These are phyloP conservation scores for Nannizzia gypsea DNA, from an alignment of 2,329 filamentous ascomycete species.

Conservation along the genomic window DNA sequence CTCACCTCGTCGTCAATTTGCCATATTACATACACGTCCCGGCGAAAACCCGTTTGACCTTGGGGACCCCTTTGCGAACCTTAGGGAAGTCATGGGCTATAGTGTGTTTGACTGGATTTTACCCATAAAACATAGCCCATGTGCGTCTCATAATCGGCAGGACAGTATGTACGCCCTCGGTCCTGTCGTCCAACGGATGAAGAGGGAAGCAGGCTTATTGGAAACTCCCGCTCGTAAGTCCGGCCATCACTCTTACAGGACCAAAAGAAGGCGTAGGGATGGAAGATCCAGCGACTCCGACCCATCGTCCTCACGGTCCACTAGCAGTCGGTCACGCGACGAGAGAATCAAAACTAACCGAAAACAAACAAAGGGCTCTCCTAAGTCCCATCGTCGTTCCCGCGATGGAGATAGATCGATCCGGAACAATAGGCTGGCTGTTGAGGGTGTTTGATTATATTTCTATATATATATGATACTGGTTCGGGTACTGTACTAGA, in stretches of 20 bases:
- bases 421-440: background rate
- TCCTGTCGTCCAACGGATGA: constrained; percentile 47
- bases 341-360: constrained; percentile 1
- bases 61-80: constrained; percentile 53
- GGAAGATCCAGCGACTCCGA: background rate
- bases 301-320: background rate
- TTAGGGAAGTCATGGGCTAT: constrained; percentile 67
- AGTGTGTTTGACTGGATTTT: constrained; percentile 65
- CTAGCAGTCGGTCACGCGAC: background rate
- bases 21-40: constrained; percentile 59
- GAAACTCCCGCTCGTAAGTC: constrained; percentile 1
- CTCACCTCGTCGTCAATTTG: constrained; percentile 53
- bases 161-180: constrained; percentile 60
- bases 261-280: constrained; percentile 1
- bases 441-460: background rate
- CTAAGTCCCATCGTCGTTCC: background rate
- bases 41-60: constrained; percentile 82
- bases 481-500: background rate
- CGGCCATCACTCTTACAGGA: background rate
- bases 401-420: background rate
- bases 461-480: background rate
- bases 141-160: constrained; percentile 52
- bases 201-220: constrained; percentile 31
- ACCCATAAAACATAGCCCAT: constrained; percentile 64
- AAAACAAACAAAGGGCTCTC: background rate